These are phyloP conservation scores for Monosporascus sp. DNA, from an alignment of 2,329 filamentous ascomycete genomes.

Conservation along the genomic window DNA sequence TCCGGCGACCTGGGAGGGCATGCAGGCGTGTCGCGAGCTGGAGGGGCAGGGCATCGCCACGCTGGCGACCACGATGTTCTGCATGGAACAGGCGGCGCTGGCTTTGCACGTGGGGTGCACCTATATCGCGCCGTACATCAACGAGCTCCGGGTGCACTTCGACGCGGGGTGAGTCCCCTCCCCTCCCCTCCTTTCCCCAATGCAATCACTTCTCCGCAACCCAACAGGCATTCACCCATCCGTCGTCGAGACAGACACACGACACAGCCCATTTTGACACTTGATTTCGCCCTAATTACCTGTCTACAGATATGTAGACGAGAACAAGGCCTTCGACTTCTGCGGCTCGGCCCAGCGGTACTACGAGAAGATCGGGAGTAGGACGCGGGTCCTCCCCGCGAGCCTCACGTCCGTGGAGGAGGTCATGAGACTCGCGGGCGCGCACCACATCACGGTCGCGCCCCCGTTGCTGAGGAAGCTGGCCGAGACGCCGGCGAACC, in stretches of 20 bases:
- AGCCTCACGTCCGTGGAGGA: conserved; percentile 53
- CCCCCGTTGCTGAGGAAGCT: conserved; percentile 45
- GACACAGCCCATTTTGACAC: too few relatives aligned
- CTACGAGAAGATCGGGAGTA: conserved; percentile 35
- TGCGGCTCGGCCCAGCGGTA: conserved; percentile 47
- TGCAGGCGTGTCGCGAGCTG: conserved; percentile 51
- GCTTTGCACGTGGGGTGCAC: conserved; percentile 52
- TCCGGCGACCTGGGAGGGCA: conserved; percentile 57
- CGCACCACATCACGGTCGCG: conserved; percentile 54
- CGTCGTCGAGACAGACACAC: too few relatives aligned
- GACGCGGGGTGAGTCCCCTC: conserved; percentile 35
- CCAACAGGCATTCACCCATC: too few relatives aligned
- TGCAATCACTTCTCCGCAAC: background rate
- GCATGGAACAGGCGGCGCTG: conserved; percentile 52
- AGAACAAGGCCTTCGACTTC: conserved; percentile 43
- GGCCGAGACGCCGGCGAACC: conserved; percentile 28
- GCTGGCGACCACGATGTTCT: conserved; percentile 58
- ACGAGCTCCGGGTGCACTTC: conserved; percentile 59
- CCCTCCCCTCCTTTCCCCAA: background rate
- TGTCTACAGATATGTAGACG: conserved; percentile 37
- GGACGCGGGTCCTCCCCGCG: conserved; percentile 49
- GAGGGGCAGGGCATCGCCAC: conserved; percentile 50
- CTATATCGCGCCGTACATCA: conserved; percentile 62
- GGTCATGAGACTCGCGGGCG: conserved; percentile 52
- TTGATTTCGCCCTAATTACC: background rate